Percentiles rank a stretch among this genome's conserved stretches.
Conservation (phyloP, 306 rosid species). For the Lagenaria siceraria region DNA sequence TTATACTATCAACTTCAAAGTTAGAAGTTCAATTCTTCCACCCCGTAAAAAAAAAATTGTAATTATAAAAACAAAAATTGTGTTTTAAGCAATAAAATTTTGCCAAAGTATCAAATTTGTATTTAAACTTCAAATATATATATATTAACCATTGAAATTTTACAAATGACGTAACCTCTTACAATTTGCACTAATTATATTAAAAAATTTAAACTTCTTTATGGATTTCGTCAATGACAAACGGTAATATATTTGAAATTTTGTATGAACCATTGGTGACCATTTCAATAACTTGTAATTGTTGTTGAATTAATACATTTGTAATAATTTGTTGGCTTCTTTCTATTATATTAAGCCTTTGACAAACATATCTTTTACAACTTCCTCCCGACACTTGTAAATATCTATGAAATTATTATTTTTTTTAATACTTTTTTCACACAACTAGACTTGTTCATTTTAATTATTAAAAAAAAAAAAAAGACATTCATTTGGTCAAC, state of each 20-base stretch:
- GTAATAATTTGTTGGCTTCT: neutral
- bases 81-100: too few relatives aligned
- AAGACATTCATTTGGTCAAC: too few relatives aligned
- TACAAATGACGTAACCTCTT: neutral
- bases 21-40: too few relatives aligned
- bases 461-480: too few relatives aligned
- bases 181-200: neutral
- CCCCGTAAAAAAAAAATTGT: too few relatives aligned
- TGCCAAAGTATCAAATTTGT: too few relatives aligned
- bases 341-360: neutral
- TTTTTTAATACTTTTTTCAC: neutral
- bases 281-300: neutral
- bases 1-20: too few relatives aligned
- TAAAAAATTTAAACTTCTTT: neutral
- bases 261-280: neutral
- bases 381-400: neutral
- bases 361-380: neutral
- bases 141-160: neutral
- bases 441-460: too few relatives aligned
- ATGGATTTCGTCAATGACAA: neutral
- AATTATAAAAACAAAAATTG: too few relatives aligned
- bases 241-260: constrained; percentile 1
- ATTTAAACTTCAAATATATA: too few relatives aligned
- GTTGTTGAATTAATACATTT: neutral
- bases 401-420: neutral